A percentile compares a stretch with the other conserved stretches of the same genome.
Evolutionary conservation across 75 land plant species (phyloP).

Genomic region (Cunninghamia lanceolata): DNA sequence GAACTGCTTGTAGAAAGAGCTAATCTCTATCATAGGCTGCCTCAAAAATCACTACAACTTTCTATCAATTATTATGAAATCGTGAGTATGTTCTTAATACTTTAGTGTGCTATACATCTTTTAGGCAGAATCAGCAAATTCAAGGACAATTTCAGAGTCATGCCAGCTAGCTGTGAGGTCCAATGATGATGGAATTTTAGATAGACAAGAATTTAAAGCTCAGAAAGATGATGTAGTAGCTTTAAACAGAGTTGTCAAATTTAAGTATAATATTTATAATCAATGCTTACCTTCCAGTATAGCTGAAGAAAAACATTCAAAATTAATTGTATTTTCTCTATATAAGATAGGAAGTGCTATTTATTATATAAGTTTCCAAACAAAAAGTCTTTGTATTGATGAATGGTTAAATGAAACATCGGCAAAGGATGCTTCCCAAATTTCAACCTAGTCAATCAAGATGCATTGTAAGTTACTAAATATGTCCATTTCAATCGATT

Average conservation of each 20-base stretch:
- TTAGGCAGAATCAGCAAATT: slow-evolving; percentile 5
- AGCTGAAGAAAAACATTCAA: not conserved
- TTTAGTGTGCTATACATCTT: not conserved
- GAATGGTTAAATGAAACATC: no score
- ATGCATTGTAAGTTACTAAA: no score
- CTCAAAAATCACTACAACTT: not conserved
- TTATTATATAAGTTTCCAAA: no score
- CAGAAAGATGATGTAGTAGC: not conserved
- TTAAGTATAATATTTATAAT: not conserved
- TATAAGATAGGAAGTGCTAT: no score
- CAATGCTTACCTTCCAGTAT: not conserved
- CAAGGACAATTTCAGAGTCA: slow-evolving; percentile 7
- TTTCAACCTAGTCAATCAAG: no score
- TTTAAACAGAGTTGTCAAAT: not conserved
- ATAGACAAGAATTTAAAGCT: slow-evolving; percentile 1
- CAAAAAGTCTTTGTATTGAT: no score
- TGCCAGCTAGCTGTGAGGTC: not conserved
- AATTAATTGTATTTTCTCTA: not conserved
- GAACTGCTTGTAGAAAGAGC: no score
- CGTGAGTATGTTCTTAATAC: not conserved
- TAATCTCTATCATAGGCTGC: not conserved
- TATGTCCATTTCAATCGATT: no score
- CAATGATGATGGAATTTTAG: not conserved
- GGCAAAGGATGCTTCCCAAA: no score
- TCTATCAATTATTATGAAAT: not conserved